These are phyloP conservation scores for Caloboletus firmus DNA, from an alignment of 1,284 basidiomycete genomes.

Conservation along the genomic window DNA sequence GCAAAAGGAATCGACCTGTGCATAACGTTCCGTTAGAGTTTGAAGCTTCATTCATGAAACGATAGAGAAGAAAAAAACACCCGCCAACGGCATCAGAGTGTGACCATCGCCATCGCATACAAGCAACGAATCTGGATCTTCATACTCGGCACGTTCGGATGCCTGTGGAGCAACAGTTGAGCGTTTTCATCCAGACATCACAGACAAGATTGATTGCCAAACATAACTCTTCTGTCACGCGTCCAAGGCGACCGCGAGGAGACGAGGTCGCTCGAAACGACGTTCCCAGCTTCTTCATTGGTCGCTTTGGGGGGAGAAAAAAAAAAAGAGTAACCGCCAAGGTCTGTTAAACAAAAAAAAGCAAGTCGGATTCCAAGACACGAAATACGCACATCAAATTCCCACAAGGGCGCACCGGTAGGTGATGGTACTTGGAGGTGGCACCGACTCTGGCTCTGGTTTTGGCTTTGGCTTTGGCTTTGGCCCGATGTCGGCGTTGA, in stretches of 20 bases:
- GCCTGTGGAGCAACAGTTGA: conserved; percentile 13
- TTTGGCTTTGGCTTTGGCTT: not conserved
- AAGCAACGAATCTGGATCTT: not conserved
- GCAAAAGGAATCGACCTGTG: conserved; percentile 13
- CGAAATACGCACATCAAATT: conserved; percentile 9
- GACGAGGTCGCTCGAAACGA: conserved; percentile 18
- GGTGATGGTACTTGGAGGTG: conserved; percentile 26
- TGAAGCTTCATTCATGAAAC: not conserved
- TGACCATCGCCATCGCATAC: not conserved
- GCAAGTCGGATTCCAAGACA: not conserved
- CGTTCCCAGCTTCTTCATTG: not conserved
- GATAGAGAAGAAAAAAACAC: not conserved
- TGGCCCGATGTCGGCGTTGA: conserved; percentile 2
- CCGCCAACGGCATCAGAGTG: not conserved
- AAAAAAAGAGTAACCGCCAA: too few species aligned
- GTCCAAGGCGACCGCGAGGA: conserved; percentile 14
- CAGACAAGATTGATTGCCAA: not conserved
- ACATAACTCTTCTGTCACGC: conserved; percentile 26
- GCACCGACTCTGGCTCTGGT: too few species aligned
- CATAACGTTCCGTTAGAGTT: conserved; percentile 12
- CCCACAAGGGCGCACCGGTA: conserved; percentile 9
- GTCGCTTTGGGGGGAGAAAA: conserved; percentile 6
- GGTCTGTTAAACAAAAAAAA: not conserved
- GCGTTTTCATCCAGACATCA: not conserved
- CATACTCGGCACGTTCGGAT: not conserved